phyloP scores from a whole-genome alignment of 1,284 basidiomycete species.

The Trichosporon ovoides region DNA sequence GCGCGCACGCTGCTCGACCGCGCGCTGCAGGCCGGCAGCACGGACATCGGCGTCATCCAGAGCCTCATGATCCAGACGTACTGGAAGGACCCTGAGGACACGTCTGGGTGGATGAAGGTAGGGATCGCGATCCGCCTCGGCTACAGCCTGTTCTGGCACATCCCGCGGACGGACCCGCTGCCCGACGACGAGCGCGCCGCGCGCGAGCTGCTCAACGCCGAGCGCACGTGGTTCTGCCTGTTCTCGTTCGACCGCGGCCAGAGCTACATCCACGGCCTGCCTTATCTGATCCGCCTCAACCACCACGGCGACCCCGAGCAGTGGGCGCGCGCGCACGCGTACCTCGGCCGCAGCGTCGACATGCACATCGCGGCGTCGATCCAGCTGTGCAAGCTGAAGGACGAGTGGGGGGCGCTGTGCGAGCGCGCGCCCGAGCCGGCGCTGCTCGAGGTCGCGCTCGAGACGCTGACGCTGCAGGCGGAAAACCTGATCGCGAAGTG shows the following conservation, averaged over 20 bases:
- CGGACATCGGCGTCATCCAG: constrained; percentile 34
- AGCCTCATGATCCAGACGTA: constrained; percentile 38
- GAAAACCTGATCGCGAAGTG: constrained; percentile 29
- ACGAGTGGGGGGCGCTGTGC: constrained; percentile 34
- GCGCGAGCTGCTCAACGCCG: constrained; percentile 31
- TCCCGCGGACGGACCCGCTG: constrained; percentile 23
- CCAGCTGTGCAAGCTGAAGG: constrained; percentile 38
- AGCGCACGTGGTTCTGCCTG: constrained; percentile 38
- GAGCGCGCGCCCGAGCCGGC: constrained; percentile 23
- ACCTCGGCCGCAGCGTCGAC: constrained; percentile 32
- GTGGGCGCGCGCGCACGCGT: constrained; percentile 32
- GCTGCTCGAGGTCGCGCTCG: constrained; percentile 30
- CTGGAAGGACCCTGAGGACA: constrained; percentile 36
- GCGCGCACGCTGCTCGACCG: constrained; percentile 33
- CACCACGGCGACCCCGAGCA: constrained; percentile 30
- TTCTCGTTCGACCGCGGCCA: constrained; percentile 36
- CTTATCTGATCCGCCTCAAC: constrained; percentile 25
- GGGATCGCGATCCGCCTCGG: constrained; percentile 33
- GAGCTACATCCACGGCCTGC: constrained; percentile 31
- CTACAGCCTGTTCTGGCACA: constrained; percentile 34
- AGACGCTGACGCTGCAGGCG: constrained; percentile 25
- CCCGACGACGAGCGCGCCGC: constrained; percentile 31
- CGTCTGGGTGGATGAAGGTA: constrained; percentile 31
- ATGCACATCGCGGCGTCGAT: constrained; percentile 35
- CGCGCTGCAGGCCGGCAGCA: constrained; percentile 25